Conservation (phyloP, 2,329 filamentous ascomycete species). For the Ophiostoma montium region DNA sequence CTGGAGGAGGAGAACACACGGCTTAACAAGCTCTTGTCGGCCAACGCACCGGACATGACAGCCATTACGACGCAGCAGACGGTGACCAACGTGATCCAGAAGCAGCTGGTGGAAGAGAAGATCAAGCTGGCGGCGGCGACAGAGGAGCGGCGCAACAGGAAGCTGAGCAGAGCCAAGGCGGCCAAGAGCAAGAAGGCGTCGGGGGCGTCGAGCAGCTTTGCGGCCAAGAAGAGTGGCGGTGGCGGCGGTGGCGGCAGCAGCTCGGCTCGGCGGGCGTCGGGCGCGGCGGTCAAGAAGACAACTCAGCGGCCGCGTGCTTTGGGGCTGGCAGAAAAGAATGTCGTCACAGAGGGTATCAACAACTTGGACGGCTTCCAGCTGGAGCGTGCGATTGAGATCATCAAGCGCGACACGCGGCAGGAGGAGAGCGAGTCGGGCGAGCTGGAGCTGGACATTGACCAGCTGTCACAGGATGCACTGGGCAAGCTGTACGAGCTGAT, state of each 20-base stretch:
- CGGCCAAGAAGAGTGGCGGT: slow-evolving; percentile 3
- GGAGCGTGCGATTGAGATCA: slow-evolving; percentile 71
- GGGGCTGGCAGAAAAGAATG: slow-evolving; percentile 72
- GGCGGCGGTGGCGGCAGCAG: slow-evolving; percentile 2
- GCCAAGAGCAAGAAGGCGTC: slow-evolving; percentile 39
- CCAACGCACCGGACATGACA: slow-evolving; percentile 34
- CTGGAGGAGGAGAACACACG: slow-evolving; percentile 43
- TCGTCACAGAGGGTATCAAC: slow-evolving; percentile 76
- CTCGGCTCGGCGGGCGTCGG: slow-evolving; percentile 14
- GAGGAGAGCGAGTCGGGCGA: slow-evolving; percentile 49
- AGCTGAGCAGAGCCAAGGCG: slow-evolving; percentile 34
- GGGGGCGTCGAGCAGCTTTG: slow-evolving; percentile 3
- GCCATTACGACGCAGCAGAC: slow-evolving; percentile 43
- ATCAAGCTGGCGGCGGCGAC: slow-evolving; percentile 39
- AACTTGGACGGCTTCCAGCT: slow-evolving; percentile 68
- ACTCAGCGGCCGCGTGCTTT: slow-evolving; percentile 44
- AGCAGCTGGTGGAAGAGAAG: slow-evolving; percentile 61
- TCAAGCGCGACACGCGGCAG: slow-evolving; percentile 70
- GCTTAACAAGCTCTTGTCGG: slow-evolving; percentile 37
- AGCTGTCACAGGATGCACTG: slow-evolving; percentile 40
- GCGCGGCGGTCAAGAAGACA: slow-evolving; percentile 28
- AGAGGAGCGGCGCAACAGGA: slow-evolving; percentile 44
- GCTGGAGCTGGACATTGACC: slow-evolving; percentile 45
- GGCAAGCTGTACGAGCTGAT: slow-evolving; percentile 35
- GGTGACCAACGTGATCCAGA: slow-evolving; percentile 51